Base-by-base conservation (phyloP, 2,329 filamentous ascomycete species). In the Blumeria graminis region DNA sequence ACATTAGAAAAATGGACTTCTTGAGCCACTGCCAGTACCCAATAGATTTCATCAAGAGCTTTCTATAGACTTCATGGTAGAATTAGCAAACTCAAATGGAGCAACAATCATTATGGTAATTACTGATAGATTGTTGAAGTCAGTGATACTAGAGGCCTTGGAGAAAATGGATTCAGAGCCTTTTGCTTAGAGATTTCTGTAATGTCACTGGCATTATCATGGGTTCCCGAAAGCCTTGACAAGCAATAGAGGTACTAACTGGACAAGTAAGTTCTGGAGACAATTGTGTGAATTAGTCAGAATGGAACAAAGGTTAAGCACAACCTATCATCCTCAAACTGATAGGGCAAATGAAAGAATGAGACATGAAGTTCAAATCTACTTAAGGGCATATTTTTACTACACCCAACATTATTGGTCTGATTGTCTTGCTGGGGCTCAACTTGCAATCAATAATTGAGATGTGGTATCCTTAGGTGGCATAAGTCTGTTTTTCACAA, bases 341-440 rank as follows among this genome's bases (percentile, higher is more conserved):
- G 52, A 55, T 11, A 38, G 52, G 9, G 35, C 35, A 1, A 55
- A 35, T 7, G 36, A 43, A 33, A 22, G 52, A 43, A 18, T 28
- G 16, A 55, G 43, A 22, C 52, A 55, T 1, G 52, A 55, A 55
- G 36, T 55, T 13, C 36, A 55, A 33, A 55, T 22, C n/a, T 55
- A 41, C 33, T n/a, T 55, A 14, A 55, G 52, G 22, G 52, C 35
- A 5, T 55, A 55, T 32, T 9, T 55, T 38, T n/a, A 35, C 6
- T 41, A 55, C 36, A 41, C 52, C 2, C 52, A 55, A 18, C n/a
- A 55, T 43, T 16, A 55, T 33, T 55, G 36, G 52, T 55, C 36
- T n/a, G n/a, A n/a, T n/a, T n/a, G n/a, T n/a, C n/a, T n/a, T n/a
- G n/a, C n/a, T n/a, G n/a, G n/a, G n/a, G n/a, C n/a, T n/a, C n/a